Conservation (phyloP, 2,329 filamentous ascomycete species). For the Scortechinia acanthostroma region DNA sequence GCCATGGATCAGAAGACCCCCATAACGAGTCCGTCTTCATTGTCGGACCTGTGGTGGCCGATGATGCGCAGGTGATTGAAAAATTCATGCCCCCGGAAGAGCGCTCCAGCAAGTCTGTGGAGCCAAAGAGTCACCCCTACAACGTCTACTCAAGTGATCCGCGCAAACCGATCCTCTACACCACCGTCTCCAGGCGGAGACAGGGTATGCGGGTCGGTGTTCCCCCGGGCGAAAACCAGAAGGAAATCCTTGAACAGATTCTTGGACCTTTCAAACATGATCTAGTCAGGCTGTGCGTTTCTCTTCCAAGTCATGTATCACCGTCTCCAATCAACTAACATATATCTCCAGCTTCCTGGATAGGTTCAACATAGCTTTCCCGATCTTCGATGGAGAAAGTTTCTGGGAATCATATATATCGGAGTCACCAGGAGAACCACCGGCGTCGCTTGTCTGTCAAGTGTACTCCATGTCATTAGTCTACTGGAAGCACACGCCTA, state of each 20-base stretch:
- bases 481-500: conserved; percentile 23
- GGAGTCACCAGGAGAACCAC: conserved; percentile 20
- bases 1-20: conserved; percentile 20
- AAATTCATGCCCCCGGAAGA: conserved; percentile 2
- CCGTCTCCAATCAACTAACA: conserved; percentile 3
- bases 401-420: conserved; percentile 18
- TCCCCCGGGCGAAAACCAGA: conserved; percentile 23
- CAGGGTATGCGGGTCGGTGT: conserved; percentile 26
- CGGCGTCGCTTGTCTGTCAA: conserved; percentile 24
- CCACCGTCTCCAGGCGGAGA: conserved; percentile 37
- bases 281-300: conserved; percentile 13
- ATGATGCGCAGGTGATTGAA: conserved; percentile 2
- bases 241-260: conserved; percentile 28
- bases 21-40: conserved; percentile 26
- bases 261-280: conserved; percentile 23
- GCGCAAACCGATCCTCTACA: conserved; percentile 26
- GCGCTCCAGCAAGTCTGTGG: conserved; percentile 17
- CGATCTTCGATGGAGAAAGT: conserved; percentile 25
- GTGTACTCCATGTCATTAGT: conserved; percentile 24
- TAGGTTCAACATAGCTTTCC: conserved; percentile 13
- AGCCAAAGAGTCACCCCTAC: conserved; percentile 29
- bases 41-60: background rate
- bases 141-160: conserved; percentile 36
- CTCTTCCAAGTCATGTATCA: background rate
- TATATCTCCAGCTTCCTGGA: background rate